Evolutionary conservation across 169 alveolate genomes (phyloP), one percentile per base, ranked within the genome.

Genomic region (Eimeria maxima): DNA sequence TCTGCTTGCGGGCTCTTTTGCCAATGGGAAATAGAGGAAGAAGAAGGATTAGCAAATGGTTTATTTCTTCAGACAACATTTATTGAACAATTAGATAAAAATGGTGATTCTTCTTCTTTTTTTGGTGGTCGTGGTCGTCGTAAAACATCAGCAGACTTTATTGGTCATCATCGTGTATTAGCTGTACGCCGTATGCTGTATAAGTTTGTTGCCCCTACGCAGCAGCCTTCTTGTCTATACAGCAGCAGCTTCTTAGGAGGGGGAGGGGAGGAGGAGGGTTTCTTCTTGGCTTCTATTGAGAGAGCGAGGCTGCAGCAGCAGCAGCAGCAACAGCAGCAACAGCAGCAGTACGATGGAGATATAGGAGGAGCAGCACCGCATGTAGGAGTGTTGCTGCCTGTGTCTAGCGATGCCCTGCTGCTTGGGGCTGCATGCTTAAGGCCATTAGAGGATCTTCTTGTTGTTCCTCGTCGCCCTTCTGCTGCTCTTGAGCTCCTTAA

Each of bases 341-440:
- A 57, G 57, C n/a, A 50, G 57, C 18, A 50, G 57, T 7, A 50
- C 57, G 11, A 50, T 11, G 11, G 57, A 5, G 18, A 7, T 50
- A 50, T 50, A 11, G 11, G 11, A 5, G 11, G 11, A 11, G 57
- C 57, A 57, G 24, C 18, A 57, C 4, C 13, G 38, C 13, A 29
- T 24, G 7, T n/a, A 4, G 89, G 89, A 10, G 13, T 80, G 38
- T 44, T 80, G 42, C n/a, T 11, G n/a, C 89, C 89, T 5, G 89
- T 80, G 14, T 18, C 67, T 22, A 47, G 47, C 45, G 89, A 80
- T 24, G 89, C 42, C 71, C 47, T 80, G 89, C 65, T 80, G 27
- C 57, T 44, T 10, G 89, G 89, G 16, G 67, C 60, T 7, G 60
- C 89, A 20, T 38, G 47, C 8, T 18, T 80, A 42, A 67, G 29